Evolutionary conservation across 1,284 basidiomycete species (phyloP).

Genomic region (Grifola frondosa): DNA sequence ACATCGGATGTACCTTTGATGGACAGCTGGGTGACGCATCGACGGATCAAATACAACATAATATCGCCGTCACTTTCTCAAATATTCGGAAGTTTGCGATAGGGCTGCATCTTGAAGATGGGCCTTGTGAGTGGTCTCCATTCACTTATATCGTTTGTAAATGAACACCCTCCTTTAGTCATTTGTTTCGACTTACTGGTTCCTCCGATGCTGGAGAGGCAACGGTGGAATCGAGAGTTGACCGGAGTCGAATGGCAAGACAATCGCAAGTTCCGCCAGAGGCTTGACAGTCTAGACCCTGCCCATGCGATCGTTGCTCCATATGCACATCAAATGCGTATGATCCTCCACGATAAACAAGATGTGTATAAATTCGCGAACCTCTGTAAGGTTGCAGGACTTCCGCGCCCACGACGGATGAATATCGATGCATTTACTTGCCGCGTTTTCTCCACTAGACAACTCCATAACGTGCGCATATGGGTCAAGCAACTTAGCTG

Average conservation of each 20-base stretch:
- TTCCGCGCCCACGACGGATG: slow-evolving; percentile 36
- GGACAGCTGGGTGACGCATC: slow-evolving; percentile 53
- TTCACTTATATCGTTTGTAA: slow-evolving; percentile 4
- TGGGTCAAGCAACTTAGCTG: slow-evolving; percentile 48
- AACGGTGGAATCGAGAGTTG: slow-evolving; percentile 50
- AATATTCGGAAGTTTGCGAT: slow-evolving; percentile 60
- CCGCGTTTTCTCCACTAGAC: slow-evolving; percentile 48
- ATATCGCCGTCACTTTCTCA: slow-evolving; percentile 51
- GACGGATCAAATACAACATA: slow-evolving; percentile 47
- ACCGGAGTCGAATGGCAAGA: slow-evolving; percentile 39
- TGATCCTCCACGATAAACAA: slow-evolving; percentile 46
- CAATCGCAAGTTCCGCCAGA: slow-evolving; percentile 46
- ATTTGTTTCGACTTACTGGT: slow-evolving; percentile 60
- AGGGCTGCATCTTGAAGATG: slow-evolving; percentile 44
- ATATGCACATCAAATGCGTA: slow-evolving; percentile 65
- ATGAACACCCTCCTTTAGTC: slow-evolving; percentile 35
- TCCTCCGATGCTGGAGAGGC: slow-evolving; percentile 57
- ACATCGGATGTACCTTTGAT: not conserved
- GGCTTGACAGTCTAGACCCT: slow-evolving; percentile 54
- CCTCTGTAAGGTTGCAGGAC: slow-evolving; percentile 52
- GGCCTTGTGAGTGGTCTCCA: slow-evolving; percentile 33
- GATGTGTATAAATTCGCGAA: slow-evolving; percentile 44
- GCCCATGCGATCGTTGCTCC: slow-evolving; percentile 54
- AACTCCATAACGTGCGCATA: slow-evolving; percentile 42
- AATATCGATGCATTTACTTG: slow-evolving; percentile 46